Base-by-base conservation (phyloP, 495 filamentous ascomycete genomes). In the Podospora sp. region DNA sequence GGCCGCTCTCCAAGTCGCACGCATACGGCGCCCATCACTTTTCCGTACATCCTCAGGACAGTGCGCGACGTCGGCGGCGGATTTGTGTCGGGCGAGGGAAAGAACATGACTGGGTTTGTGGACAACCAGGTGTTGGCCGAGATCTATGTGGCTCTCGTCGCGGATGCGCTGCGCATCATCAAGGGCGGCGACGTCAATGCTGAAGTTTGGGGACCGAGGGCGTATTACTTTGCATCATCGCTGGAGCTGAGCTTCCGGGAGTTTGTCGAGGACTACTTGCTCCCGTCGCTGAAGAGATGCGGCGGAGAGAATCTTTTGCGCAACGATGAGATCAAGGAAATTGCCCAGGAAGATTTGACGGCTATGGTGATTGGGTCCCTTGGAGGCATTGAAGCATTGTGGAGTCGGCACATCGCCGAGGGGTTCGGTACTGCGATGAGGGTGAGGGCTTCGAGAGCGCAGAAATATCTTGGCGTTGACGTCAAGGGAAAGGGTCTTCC, bases 381-480 rank as follows among this genome's bases (percentile, higher is more conserved):
- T n/a, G 63, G 40, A 18, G 63, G 46, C 8, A 24, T n/a, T 6
- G 64, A 35, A 21, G 40, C 53, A 4, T 14, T 63, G 26, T 70
- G 60, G 52, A 63, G 64, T 55, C 21, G 52, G 16, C 64, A 67
- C 16, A 69, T 69, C 59, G 63, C 68, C 1, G 63, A 69, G 51
- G 68, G 68, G 35, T 69, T 69, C 55, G 68, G 68, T 25, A 63
- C 36, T 1, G 35, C 49, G 0, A 64, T 67, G 68, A 62, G 60
- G 36, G 27, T 67, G 1, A 60, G 68, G 51, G 36, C 40, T 5
- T 35, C 24, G 21, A 51, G 68, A 33, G 64, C 27, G 20, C 35
- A 63, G 64, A 55, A 52, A 16, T 20, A 26, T 20, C 35, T 65
- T 14, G 52, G 62, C 1, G 18, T 50, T 8, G 21, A 36, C 14